Conservation (phyloP, 345 rosid species). For the Eucalyptus regnans region DNA sequence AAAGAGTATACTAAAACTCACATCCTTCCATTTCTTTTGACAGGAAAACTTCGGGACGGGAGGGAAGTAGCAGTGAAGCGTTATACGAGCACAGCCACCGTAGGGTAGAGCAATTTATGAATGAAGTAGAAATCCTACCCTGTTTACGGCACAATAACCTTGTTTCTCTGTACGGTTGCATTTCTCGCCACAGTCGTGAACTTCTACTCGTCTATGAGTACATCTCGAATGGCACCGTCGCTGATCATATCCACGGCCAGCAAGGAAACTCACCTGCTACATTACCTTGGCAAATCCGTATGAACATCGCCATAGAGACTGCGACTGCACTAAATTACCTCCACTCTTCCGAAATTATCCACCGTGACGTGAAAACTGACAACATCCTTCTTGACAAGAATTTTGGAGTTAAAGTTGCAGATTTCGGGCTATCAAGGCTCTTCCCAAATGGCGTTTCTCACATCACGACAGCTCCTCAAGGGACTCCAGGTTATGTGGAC, state of each 20-base stretch:
- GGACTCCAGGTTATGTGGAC: slow-evolving; percentile 10
- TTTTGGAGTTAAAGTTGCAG: not conserved
- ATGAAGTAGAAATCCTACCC: slow-evolving; percentile 14
- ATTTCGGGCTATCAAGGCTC: slow-evolving; percentile 3
- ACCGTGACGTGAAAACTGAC: slow-evolving; percentile 3
- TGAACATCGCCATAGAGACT: not conserved
- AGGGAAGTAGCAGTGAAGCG: slow-evolving; percentile 26
- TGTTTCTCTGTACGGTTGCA: slow-evolving; percentile 19
- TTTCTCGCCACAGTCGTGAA: slow-evolving; percentile 15
- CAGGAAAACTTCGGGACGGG: slow-evolving; percentile 16
- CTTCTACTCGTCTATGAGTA: slow-evolving; percentile 19
- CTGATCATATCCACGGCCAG: not conserved
- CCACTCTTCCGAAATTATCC: not conserved
- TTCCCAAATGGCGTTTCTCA: slow-evolving; percentile 2
- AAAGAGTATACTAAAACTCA: not conserved
- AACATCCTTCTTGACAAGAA: slow-evolving; percentile 10
- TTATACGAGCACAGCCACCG: slow-evolving; percentile 5
- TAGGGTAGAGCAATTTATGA: slow-evolving; percentile 17
- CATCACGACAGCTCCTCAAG: slow-evolving; percentile 5
- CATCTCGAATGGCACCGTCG: not conserved
- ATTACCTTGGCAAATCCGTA: not conserved
- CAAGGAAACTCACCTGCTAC: not conserved
- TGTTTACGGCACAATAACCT: slow-evolving; percentile 20
- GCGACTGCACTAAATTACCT: slow-evolving; percentile 1
- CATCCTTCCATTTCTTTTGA: not conserved